Conservation (phyloP, 345 rosid species). For the Lepidium didymum region DNA sequence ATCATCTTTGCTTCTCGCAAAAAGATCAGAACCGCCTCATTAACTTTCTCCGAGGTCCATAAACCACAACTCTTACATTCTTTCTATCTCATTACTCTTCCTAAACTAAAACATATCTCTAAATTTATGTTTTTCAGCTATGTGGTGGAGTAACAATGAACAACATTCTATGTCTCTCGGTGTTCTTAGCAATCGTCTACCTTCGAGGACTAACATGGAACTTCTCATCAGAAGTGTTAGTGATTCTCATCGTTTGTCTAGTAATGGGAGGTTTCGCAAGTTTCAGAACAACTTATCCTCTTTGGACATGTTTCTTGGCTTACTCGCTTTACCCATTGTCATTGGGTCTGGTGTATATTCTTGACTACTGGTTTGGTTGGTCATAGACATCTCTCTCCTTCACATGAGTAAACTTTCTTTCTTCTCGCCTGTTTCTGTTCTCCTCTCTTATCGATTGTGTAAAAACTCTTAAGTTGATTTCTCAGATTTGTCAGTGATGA, state of each 20-base stretch:
- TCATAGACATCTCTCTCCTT: conserved; percentile 47
- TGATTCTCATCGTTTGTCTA: conserved; percentile 71
- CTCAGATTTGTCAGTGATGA: conserved; percentile 7
- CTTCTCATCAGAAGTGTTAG: conserved; percentile 91
- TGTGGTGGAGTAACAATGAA: conserved; percentile 94
- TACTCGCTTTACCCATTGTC: conserved; percentile 78
- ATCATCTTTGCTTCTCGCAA: conserved; percentile 84
- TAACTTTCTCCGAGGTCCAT: conserved; percentile 85
- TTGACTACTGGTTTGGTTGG: conserved; percentile 82
- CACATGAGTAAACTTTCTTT: conserved; percentile 10
- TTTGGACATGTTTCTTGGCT: conserved; percentile 75
- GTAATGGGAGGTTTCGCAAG: conserved; percentile 83
- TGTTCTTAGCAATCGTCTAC: conserved; percentile 84
- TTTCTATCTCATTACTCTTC: neutral
- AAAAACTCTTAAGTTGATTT: neutral
- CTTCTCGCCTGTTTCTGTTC: neutral
- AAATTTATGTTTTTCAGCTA: conserved; percentile 43
- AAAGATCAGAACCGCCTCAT: conserved; percentile 66
- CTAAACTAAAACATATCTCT: neutral
- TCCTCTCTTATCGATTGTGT: conserved; percentile 1
- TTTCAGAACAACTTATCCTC: conserved; percentile 83
- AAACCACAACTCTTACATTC: neutral
- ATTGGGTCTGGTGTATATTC: conserved; percentile 76
- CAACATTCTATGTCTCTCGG: conserved; percentile 82
- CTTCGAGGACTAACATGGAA: conserved; percentile 80